These are phyloP conservation scores for Termitomyces sp. DNA, from an alignment of 768 basidiomycete species.

Conservation along the genomic window DNA sequence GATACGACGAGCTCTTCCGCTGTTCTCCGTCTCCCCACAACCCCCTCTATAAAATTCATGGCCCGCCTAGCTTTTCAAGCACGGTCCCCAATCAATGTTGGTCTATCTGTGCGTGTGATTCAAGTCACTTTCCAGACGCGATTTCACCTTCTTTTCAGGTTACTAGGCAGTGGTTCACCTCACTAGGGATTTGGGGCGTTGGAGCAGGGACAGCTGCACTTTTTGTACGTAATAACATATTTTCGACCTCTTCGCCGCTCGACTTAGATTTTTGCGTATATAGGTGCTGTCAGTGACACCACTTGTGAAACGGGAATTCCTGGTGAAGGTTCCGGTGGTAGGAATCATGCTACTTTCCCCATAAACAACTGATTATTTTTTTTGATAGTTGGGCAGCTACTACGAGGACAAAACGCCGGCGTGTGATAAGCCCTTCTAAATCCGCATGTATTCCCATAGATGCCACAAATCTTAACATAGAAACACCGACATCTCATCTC, in stretches of 20 bases:
- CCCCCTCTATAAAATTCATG: conserved; percentile 25
- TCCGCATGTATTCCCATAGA: conserved; percentile 11
- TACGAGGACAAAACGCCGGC: conserved; percentile 77
- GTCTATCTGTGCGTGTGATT: conserved; percentile 28
- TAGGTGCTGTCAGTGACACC: conserved; percentile 81
- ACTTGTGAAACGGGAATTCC: conserved; percentile 70
- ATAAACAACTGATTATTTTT: conserved; percentile 2
- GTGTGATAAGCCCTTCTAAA: conserved; percentile 80
- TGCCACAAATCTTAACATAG: conserved; percentile 1
- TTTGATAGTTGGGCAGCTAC: conserved; percentile 55
- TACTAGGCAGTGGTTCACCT: conserved; percentile 52
- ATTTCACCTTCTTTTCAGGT: conserved; percentile 26
- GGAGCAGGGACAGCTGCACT: conserved; percentile 63
- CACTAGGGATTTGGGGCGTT: conserved; percentile 64
- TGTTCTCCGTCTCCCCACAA: conserved; percentile 19
- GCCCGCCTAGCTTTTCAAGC: conserved; percentile 33
- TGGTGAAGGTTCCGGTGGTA: conserved; percentile 72
- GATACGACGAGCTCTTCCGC: conserved; percentile 21
- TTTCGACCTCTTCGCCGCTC: neutral
- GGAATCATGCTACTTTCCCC: conserved; percentile 20
- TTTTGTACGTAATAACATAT: conserved; percentile 42
- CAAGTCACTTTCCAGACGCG: conserved; percentile 7
- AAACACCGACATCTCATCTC: neutral
- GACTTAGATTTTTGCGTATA: neutral
- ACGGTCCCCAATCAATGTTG: conserved; percentile 30